Evolutionary conservation across 768 basidiomycete species (phyloP), one percentile per base, ranked within the genome.

Genomic region (Boletus tomentosulus): DNA sequence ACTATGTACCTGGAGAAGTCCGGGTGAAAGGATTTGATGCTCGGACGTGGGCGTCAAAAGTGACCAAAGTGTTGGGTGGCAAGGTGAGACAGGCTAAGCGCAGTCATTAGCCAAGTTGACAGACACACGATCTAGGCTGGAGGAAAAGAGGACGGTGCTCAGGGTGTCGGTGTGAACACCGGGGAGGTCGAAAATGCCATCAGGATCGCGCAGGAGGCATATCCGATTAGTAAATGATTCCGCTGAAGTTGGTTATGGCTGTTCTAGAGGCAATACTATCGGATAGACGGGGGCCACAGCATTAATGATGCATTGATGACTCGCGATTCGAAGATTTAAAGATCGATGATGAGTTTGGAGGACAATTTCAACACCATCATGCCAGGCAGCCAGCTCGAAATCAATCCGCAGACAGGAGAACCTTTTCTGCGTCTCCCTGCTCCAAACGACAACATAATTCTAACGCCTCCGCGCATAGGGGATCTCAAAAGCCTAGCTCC

Each of bases 131-230:
- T 51, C 50, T 53, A 94, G 92, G 92, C 92, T 48, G 97, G 97
- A 51, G 97, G 97, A 13, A 98, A 95, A 71, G 92, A 92, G 55
- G 97, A 98, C 35, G 80, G 82, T 51, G 88, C 89, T 2, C 92
- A 95, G 65, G 97, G 97, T 25, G 84, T 96, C 13, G 97, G 97
- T 30, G 71, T 76, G 3, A 78, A 90, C 56, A 69, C 78, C 1
- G 71, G 70, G 25, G 85, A 80, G 70, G 71, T 92, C 3, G 72
- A 78, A 15, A 89, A 88, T 55, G 94, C 90, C 1, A 61, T 92
- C 19, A 65, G 62, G 51, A 74, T 76, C 24, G 92, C 89, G 4
- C 72, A 73, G 57, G 65, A 73, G 47, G 77, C 60, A 37, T 78
- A 71, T 59, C 60, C 48, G 28, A 45, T 54, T 34, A 39, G 50